Evolutionary conservation across 768 basidiomycete species (phyloP), one percentile per base, ranked within the genome.

Genomic region (Termitomyces sp.): DNA sequence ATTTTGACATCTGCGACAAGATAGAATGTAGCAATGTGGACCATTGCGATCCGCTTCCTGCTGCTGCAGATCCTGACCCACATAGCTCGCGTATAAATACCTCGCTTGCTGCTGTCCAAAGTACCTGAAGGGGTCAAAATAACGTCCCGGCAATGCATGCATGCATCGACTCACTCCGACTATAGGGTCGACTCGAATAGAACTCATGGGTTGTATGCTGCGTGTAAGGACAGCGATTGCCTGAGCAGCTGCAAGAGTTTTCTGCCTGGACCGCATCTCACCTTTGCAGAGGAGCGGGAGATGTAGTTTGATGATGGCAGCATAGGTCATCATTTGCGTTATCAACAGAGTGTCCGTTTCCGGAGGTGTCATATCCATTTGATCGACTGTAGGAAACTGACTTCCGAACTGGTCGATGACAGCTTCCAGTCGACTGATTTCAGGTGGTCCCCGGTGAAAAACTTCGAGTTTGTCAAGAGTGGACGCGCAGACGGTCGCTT

Each of bases 251-350:
- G 34, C 26, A 17, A 63, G 60, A n/a, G 54, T 42, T 30, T 58
- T 59, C 19, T 61, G 56, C 34, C 60, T 51, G 12, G 62, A 61
- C n/a, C 26, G 51, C 49, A 45, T 28, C 30, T 61, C 47, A 42
- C 62, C 62, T 34, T 56, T 42, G 22, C 51, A 43, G 14, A 58
- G 21, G 5, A 51, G 56, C 5, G 53, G 50, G 2, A 52, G 35
- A 53, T 63, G 60, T 54, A 66, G 53, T 47, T 64, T 66, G 48
- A 74, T 72, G 12, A 64, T 68, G 22, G 75, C 73, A 11, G 63
- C 63, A 32, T 69, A 66, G 6, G 67, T 63, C 45, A 75, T 62
- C 44, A 71, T 67, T 40, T 72, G 68, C 15, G 66, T 70, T 21
- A 68, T 62, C 17, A 69, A 24, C 17, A 73, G 60, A 42, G 60